Evolutionary conservation across 2,329 filamentous ascomycete species (phyloP).

Genomic region (Coniochaeta hoffmannii): DNA sequence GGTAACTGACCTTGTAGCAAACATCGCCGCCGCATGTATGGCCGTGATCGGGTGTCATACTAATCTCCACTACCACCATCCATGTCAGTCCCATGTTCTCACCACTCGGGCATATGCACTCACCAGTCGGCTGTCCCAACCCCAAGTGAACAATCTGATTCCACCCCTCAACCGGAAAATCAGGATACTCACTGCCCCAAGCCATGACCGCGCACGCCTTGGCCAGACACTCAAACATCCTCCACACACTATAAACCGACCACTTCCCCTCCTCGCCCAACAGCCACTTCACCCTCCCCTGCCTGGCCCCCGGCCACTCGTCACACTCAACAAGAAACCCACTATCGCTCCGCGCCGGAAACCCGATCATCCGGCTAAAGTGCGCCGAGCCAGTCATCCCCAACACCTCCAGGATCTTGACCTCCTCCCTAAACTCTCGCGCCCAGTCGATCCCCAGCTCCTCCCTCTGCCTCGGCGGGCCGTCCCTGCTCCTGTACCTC

Average conservation of each 20-base stretch:
- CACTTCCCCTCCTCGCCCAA: too few species aligned
- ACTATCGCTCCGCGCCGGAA: not conserved
- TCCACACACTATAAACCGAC: not conserved
- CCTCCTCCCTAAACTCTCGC: not conserved
- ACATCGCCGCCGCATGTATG: not conserved
- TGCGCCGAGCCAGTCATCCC: not conserved
- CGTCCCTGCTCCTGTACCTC: too few species aligned
- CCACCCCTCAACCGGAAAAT: not conserved
- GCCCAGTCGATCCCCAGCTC: not conserved
- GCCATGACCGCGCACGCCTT: constrained; percentile 1
- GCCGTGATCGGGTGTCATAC: not conserved
- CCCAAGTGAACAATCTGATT: not conserved
- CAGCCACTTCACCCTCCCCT: too few species aligned
- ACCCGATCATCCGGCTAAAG: not conserved
- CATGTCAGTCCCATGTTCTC: not conserved
- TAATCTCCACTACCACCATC: not conserved
- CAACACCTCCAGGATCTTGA: not conserved
- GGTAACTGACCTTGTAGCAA: not conserved
- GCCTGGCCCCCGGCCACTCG: not conserved
- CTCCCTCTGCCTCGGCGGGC: not conserved
- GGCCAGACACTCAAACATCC: not conserved
- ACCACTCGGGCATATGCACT: not conserved
- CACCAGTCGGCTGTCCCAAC: not conserved
- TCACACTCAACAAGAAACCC: not conserved
- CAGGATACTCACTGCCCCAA: not conserved